Conservation (phyloP, 2,329 filamentous ascomycete genomes). For the Massarina eburnea region DNA sequence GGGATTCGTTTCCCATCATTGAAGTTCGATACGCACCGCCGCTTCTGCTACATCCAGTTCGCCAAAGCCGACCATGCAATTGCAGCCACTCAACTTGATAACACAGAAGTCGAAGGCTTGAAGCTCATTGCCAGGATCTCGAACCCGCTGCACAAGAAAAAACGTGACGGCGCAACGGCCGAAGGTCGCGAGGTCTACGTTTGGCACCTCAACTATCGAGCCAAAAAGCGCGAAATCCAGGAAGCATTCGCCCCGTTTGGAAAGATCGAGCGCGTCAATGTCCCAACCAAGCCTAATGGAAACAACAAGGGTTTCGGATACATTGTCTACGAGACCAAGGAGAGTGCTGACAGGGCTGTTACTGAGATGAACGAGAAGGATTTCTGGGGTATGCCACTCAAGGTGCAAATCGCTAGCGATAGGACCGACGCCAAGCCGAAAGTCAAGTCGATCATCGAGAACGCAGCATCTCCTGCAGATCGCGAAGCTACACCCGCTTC, state of each 20-base stretch:
- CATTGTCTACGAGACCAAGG: conserved; percentile 70
- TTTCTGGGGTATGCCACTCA: conserved; percentile 67
- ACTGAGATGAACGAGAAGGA: conserved; percentile 69
- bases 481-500: conserved; percentile 42
- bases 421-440: conserved; percentile 51
- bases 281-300: conserved; percentile 66
- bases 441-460: conserved; percentile 49
- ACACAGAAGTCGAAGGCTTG: conserved; percentile 66
- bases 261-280: conserved; percentile 68
- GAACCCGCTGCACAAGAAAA: conserved; percentile 75
- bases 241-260: conserved; percentile 76
- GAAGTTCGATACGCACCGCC: conserved; percentile 82
- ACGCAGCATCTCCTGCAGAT: conserved; percentile 39
- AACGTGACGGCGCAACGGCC: conserved; percentile 75
- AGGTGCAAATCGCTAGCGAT: conserved; percentile 55
- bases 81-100: conserved; percentile 70
- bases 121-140: conserved; percentile 80
- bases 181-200: conserved; percentile 87
- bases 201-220: conserved; percentile 80
- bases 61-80: conserved; percentile 50
- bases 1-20: conserved; percentile 88
- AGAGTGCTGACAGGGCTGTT: conserved; percentile 66
- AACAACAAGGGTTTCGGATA: conserved; percentile 78
- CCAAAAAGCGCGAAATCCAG: conserved; percentile 70
- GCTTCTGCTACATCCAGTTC: conserved; percentile 97